Base-by-base conservation (phyloP, 2,329 filamentous ascomycete species). In the Fusarium nanum region DNA sequence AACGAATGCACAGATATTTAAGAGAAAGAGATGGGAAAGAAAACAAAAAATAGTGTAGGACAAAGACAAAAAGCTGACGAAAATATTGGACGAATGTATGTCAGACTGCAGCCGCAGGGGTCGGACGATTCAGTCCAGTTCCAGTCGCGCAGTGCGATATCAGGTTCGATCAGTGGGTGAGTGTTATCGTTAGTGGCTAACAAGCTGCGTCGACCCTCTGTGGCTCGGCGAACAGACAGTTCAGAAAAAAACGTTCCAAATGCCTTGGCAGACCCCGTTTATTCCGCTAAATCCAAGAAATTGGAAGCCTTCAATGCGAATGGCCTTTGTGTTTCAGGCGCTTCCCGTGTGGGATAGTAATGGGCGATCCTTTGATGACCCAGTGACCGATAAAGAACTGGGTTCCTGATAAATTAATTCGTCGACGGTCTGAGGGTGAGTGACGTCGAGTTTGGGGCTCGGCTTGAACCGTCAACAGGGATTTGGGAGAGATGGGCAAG, bases 61-160 rank as follows among this genome's bases (percentile, higher is more conserved):
- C 50, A 60, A 62, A 56, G 52, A 60, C 61, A 64, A 73, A 73
- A 46, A 75, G 73, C 72, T 74, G 71, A 73, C 71, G 66, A 67
- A 73, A 72, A 66, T 50, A 50, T 71, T 64, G 69, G 50, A 18
- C 32, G 34, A 56, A 37, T 30, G 58, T 64, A 40, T 56, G 58
- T 62, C 58, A 56, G 70, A 64, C 55, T 53, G 68, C 54, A 62
- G 60, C 45, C 37, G 53, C 68, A 63, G 64, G 70, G 69, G 28
- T 70, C 50, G 48, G 60, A 55, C 56, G 55, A 60, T 50, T 49
- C 53, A 42, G 46, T 40, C 37, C 40, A 42, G 18, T 7, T 7
- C 28, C 28, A 30, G 22, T 47, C 47, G 22, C 27, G 16, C 44
- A 56, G 30, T 52, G 28, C 12, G 28, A 44, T 23, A 30, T 20